Evolutionary conservation across 2,329 filamentous ascomycete species (phyloP), one percentile per base, ranked within the genome.

Genomic region (Bipolaris bicolor): DNA sequence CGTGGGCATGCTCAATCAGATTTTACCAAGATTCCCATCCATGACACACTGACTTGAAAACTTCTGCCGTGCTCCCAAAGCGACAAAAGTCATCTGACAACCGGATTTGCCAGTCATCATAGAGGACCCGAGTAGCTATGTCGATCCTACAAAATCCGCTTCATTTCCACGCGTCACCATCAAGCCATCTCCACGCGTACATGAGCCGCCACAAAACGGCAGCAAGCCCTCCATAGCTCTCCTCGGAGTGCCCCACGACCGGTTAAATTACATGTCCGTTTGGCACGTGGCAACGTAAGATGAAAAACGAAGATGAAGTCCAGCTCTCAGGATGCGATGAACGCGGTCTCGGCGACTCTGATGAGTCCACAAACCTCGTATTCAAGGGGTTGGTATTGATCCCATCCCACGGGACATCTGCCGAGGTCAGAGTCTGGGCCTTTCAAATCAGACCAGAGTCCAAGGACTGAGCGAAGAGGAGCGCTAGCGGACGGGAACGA

Each of bases 221-320:
- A 18, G 29, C n/a, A 41, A 24, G n/a, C 16, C 29, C 20, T 46
- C 16, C n/a, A 45, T 16, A 47, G 36, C 29, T 41, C 40, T 20
- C 39, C 26, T 29, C 31, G n/a, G 37, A 33, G 16, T 20, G 22
- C 26, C 22, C 15, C 31, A 34, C 31, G 41, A 22, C 49, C 49
- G 55, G 58, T 26, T 63, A 49, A 63, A 56, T 24, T 18, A 45
- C 49, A n/a, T 51, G 52, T 54, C 52, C 43, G 48, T 39, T 44
- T 24, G 18, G 24, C 48, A 49, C 48, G 47, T 47, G 33, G 55
- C 26, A 33, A 50, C 33, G 49, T 44, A 40, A 33, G 16, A 29
- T 44, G 48, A n/a, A 50, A 29, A 31, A 33, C 15, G 44, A 16
- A 16, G 5, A 36, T 34, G 43, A 18, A 29, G 16, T 29, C 29